Base-by-base conservation (phyloP, 1,284 basidiomycete genomes). In the Cystobasidium slooffiae region DNA sequence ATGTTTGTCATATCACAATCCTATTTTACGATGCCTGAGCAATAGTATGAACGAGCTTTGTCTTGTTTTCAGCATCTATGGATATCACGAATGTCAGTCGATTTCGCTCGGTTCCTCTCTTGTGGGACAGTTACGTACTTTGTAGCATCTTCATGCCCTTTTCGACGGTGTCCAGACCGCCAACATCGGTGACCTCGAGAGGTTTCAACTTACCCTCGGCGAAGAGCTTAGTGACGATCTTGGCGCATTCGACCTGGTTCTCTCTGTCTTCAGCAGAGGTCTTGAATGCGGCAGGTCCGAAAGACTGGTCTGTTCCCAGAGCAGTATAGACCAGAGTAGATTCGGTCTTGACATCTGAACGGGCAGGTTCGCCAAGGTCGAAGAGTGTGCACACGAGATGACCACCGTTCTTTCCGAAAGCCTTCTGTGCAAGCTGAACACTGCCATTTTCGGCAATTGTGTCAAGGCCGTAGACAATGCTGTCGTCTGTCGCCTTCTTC, bases 101-200 rank as follows among this genome's bases (percentile, higher is more conserved):
- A 24, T 43, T 18, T 44, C 59, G 44, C 22, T 20, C 14, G n/a
- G 8, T 9, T 7, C 16, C 14, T 16, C 7, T 1, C 20, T 6
- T 31, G 37, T 6, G 22, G 9, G n/a, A n/a, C 6, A 5, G 1
- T 10, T 16, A 22, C 65, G 10, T 22, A 68, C 66, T 59, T 70
- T 78, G 78, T n/a, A 79, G 46, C 44, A 74, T 73, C 24, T 78
- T 72, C 10, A 79, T 43, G 0, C 77, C 78, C 6, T 77, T 76
- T 53, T 74, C 66, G 72, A 79, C 43, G 10, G 58, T 72, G 14
- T 66, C 73, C 16, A 79, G 51, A 0, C 77, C 78, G 18, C 78
- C 78, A 4, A 75, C 52, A 41, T 75, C 49, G 16, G 65, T 64
- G 62, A 79, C 37, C 37, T 76, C 77, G 66, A 78, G 76, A 10